These are phyloP conservation scores for Diaporthe australafricana DNA, from an alignment of 2,329 filamentous ascomycete species.

Conservation along the genomic window DNA sequence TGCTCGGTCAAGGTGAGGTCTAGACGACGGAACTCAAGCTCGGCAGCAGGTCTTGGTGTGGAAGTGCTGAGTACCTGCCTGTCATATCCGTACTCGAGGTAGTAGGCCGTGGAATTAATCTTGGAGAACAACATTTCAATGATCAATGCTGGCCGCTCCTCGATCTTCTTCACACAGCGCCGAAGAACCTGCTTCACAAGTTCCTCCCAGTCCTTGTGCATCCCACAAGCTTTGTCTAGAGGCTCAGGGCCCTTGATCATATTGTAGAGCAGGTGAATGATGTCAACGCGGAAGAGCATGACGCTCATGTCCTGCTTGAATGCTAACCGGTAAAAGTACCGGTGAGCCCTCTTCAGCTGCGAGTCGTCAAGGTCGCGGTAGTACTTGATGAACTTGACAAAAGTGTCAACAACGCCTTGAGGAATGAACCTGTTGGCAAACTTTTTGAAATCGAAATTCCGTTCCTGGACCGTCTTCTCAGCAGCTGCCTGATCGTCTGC, in stretches of 20 bases:
- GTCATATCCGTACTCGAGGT: slow-evolving; percentile 91
- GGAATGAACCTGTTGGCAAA: slow-evolving; percentile 85
- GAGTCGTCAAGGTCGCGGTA: slow-evolving; percentile 82
- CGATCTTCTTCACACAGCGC: slow-evolving; percentile 84
- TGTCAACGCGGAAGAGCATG: slow-evolving; percentile 90
- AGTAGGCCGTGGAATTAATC: slow-evolving; percentile 83
- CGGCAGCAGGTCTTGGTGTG: slow-evolving; percentile 78
- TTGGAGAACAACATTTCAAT: slow-evolving; percentile 97
- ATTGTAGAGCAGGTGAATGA: slow-evolving; percentile 86
- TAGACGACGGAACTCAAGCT: slow-evolving; percentile 81
- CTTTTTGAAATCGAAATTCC: slow-evolving; percentile 92
- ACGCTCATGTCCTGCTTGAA: slow-evolving; percentile 96
- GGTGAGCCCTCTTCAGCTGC: slow-evolving; percentile 91
- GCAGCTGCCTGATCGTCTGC: slow-evolving; percentile 79
- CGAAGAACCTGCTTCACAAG: slow-evolving; percentile 86
- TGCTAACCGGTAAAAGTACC: slow-evolving; percentile 92
- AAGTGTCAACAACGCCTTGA: slow-evolving; percentile 90
- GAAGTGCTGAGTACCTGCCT: slow-evolving; percentile 74
- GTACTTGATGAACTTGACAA: slow-evolving; percentile 81
- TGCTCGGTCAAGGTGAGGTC: slow-evolving; percentile 54
- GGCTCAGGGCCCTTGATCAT: slow-evolving; percentile 92
- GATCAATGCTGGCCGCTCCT: slow-evolving; percentile 85
- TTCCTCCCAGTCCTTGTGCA: slow-evolving; percentile 91
- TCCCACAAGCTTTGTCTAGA: slow-evolving; percentile 73
- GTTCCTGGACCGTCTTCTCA: slow-evolving; percentile 79